Base-by-base conservation (phyloP, 345 rosid genomes). In the Eucalyptus guilfoylei region DNA sequence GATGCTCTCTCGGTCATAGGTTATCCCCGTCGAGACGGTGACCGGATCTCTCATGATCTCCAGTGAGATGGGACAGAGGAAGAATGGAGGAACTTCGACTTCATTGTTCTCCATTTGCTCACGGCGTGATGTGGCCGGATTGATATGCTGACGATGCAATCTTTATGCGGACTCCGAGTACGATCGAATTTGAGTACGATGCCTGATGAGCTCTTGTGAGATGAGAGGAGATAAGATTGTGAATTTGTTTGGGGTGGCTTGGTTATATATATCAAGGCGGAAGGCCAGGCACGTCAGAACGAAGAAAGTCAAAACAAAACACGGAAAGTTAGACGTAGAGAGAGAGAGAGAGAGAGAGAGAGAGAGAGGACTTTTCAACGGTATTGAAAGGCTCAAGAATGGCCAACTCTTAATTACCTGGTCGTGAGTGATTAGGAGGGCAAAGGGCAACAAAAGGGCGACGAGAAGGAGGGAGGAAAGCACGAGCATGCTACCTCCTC, bases 21-120 rank as follows among this genome's bases (percentile, higher is more conserved):
- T 90, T 37, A 90, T 90, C 17, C 91, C 91, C 48, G 91, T 72
- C n/a, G 91, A 87, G 48, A 90, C 47, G 47, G 81, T 88, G 44
- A 88, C 91, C 15, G 91, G 91, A 60, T 90, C 91, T 67, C 54
- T 80, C 91, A 90, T 88, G 69, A 88, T 90, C 87, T 90, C 87
- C 8, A 90, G 89, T 2, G 91, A 90, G 40, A 90, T 90, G 2
- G 91, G 91, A 54, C 91, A 90, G 23, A 88, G 34, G 87, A 86
- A 90, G 54, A 45, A 88, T 2, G 87, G 49, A 26, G 91, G 91
- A 4, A 90, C 90, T 15, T 90, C 88, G 14, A 90, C 80, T 40
- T 90, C 91, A 7, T 49, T 89, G 89, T 87, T 90, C 67, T 48
- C 54, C 49, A 60, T 32, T 40, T 32, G 21, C 26, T 37, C 8